A percentile compares a stretch with the other conserved stretches of the same genome.
Conservation (phyloP, 2,329 filamentous ascomycete genomes). For the Cytospora paraplurivora region DNA sequence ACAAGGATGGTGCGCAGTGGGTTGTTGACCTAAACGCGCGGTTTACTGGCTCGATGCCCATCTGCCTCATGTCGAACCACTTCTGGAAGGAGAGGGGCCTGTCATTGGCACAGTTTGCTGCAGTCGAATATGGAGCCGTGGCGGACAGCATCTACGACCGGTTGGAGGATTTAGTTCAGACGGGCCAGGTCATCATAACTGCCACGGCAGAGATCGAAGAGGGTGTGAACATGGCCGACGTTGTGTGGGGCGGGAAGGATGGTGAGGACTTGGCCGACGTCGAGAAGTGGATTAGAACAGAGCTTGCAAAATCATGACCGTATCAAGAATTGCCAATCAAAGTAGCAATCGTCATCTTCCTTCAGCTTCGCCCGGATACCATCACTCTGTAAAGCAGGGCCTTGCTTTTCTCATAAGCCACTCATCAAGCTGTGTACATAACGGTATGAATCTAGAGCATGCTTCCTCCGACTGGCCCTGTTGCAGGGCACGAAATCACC, state of each 20-base stretch:
- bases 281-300: conserved; percentile 23
- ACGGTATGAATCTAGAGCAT: too few species aligned
- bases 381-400: background rate
- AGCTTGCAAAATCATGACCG: conserved; percentile 16
- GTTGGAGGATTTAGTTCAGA: conserved; percentile 25
- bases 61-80: conserved; percentile 33
- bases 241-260: conserved; percentile 32
- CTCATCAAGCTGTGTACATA: background rate
- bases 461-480: too few species aligned
- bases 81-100: conserved; percentile 31
- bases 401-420: background rate
- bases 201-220: conserved; percentile 31
- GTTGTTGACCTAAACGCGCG: conserved; percentile 34
- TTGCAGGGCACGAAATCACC: too few species aligned
- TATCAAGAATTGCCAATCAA: background rate
- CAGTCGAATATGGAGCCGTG: conserved; percentile 30
- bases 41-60: conserved; percentile 34
- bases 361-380: background rate
- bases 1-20: conserved; percentile 29
- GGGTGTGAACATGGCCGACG: conserved; percentile 32
- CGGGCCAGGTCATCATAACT: conserved; percentile 30
- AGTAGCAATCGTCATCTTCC: background rate
- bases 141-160: conserved; percentile 30
- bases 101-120: conserved; percentile 31
- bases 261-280: conserved; percentile 25